These are phyloP conservation scores for Russula sp. DNA, from an alignment of 768 basidiomycete genomes.

Conservation along the genomic window DNA sequence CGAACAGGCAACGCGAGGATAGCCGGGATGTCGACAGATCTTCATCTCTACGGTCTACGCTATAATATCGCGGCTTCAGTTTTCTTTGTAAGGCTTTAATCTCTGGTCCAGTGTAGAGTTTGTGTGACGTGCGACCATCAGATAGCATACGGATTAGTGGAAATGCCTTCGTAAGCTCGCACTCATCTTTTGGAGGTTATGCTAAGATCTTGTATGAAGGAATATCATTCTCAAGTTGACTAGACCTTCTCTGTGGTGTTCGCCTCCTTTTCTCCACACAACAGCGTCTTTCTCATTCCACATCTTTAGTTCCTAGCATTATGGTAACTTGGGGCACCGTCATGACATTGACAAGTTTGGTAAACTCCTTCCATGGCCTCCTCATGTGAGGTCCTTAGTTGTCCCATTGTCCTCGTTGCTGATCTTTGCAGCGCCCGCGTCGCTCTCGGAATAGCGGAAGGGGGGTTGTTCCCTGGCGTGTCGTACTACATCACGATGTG, in stretches of 20 bases:
- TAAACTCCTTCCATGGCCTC: conserved; percentile 37
- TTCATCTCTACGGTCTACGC: conserved; percentile 37
- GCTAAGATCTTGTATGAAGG: conserved; percentile 29
- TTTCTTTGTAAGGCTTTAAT: conserved; percentile 36
- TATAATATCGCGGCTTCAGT: conserved; percentile 43
- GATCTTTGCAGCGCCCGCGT: conserved; percentile 38
- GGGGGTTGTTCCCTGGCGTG: conserved; percentile 42
- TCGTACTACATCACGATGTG: conserved; percentile 53
- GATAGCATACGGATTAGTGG: conserved; percentile 41
- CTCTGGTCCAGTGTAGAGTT: too few species aligned
- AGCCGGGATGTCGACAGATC: conserved; percentile 45
- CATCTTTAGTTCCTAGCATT: conserved; percentile 40
- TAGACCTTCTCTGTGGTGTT: conserved; percentile 41
- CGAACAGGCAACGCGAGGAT: conserved; percentile 36
- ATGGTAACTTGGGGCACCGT: conserved; percentile 44
- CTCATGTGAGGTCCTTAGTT: conserved; percentile 35
- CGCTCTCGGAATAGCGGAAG: conserved; percentile 49
- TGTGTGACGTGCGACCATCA: conserved; percentile 15
- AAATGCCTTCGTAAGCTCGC: conserved; percentile 40
- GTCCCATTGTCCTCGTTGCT: neutral
- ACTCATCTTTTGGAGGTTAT: neutral
- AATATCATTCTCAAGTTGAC: conserved; percentile 41
- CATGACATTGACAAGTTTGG: conserved; percentile 42
- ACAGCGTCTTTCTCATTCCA: neutral
- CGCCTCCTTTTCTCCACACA: conserved; percentile 10